phyloP scores from a whole-genome alignment of 768 basidiomycete genomes.

The Kwoniella shandongensis region DNA sequence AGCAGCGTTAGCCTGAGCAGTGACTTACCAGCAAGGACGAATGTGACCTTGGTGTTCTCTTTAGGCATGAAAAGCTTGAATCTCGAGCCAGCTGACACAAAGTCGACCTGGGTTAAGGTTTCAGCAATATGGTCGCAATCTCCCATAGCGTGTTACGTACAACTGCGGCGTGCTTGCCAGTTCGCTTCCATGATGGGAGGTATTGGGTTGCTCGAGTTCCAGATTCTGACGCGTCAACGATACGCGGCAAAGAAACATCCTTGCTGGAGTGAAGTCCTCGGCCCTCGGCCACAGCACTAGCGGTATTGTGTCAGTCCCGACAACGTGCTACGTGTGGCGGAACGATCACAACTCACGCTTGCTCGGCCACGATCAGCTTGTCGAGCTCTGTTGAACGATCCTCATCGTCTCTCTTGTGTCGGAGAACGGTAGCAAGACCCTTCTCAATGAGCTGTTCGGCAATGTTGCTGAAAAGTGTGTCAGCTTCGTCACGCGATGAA shows the following conservation, averaged over 20 bases:
- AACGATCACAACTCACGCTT: slow-evolving; percentile 62
- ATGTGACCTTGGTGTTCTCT: slow-evolving; percentile 87
- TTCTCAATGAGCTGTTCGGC: slow-evolving; percentile 92
- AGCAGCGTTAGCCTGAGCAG: not conserved
- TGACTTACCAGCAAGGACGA: slow-evolving; percentile 76
- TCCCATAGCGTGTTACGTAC: slow-evolving; percentile 21
- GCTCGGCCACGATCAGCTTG: slow-evolving; percentile 91
- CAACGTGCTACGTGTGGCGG: slow-evolving; percentile 1
- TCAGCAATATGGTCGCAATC: not conserved
- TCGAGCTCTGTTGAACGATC: slow-evolving; percentile 94
- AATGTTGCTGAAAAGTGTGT: slow-evolving; percentile 64
- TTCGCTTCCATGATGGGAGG: slow-evolving; percentile 85
- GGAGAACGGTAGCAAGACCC: slow-evolving; percentile 81
- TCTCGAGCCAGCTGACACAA: slow-evolving; percentile 87
- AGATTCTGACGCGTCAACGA: slow-evolving; percentile 89
- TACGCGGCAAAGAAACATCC: slow-evolving; percentile 72
- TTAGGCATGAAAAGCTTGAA: slow-evolving; percentile 92
- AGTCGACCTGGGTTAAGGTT: slow-evolving; percentile 63
- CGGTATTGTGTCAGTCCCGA: slow-evolving; percentile 18
- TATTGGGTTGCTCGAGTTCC: slow-evolving; percentile 77
- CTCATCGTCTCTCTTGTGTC: slow-evolving; percentile 93
- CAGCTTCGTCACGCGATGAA: not conserved
- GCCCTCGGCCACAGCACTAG: slow-evolving; percentile 71
- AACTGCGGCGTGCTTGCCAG: slow-evolving; percentile 76
- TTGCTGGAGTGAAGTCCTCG: slow-evolving; percentile 92